Evolutionary conservation across 1,139 yeast species (phyloP).

Genomic region (Saccharomyces hybrid): DNA sequence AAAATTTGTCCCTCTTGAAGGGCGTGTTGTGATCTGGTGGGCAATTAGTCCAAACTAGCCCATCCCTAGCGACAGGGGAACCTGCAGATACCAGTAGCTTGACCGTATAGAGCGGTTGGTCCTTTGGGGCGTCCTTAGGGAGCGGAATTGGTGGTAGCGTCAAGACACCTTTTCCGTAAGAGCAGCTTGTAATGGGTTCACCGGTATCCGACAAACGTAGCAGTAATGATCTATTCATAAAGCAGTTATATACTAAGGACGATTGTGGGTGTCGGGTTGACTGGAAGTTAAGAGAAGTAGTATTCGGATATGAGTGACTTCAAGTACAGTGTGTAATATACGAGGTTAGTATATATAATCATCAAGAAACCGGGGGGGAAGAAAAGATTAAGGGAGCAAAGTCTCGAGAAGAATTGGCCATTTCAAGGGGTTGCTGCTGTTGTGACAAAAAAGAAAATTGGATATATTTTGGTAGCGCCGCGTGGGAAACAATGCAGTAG

Average conservation of each 20-base stretch:
- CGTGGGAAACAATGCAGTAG: background rate
- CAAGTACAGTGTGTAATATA: background rate
- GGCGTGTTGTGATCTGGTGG: slow-evolving; percentile 40
- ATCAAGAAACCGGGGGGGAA: background rate
- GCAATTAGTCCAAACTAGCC: slow-evolving; percentile 66
- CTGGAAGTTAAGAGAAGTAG: background rate
- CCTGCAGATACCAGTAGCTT: slow-evolving; percentile 68
- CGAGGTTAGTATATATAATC: background rate
- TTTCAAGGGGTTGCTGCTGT: background rate
- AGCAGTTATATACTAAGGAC: background rate
- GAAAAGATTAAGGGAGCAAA: background rate
- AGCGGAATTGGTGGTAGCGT: slow-evolving; percentile 54
- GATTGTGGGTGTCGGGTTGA: background rate
- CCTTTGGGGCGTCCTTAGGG: slow-evolving; percentile 34
- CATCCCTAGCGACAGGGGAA: slow-evolving; percentile 60
- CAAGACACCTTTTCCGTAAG: slow-evolving; percentile 48
- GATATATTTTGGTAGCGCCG: background rate
- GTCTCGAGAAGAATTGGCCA: background rate
- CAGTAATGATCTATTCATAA: slow-evolving; percentile 31
- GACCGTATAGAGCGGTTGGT: slow-evolving; percentile 46
- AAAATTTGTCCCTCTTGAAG: slow-evolving; percentile 52
- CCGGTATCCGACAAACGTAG: slow-evolving; percentile 50
- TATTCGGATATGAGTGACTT: too few species aligned
- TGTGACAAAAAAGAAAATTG: background rate
- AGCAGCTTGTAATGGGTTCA: slow-evolving; percentile 41